Base-by-base conservation (phyloP, 208 protist species). In the Spongospora subterranea region DNA sequence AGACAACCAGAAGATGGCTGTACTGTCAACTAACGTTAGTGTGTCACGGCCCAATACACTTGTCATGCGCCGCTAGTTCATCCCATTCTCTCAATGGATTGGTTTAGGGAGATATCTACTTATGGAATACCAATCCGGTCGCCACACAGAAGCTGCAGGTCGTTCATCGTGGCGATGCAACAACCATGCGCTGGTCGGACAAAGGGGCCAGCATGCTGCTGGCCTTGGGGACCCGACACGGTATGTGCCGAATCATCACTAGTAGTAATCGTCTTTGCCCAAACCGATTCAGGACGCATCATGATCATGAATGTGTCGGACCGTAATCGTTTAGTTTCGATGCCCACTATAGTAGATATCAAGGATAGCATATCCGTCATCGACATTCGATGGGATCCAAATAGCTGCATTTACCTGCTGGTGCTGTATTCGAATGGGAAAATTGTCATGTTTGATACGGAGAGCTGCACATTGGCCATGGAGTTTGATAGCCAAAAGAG, bases 401-500 rank as follows among this genome's bases (percentile, higher is more conserved):
- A n/a, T 45, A 82, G 71, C 71, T 39, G 35, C 35, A 35, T n/a
- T n/a, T 82, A 82, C n/a, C 71, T 82, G n/a, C 71, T 82, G 17
- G 71, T 82, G 71, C 71, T 82, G 71, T 82, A 45, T 82, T 35
- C 35, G 13, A 35, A 82, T n/a, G 71, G 35, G 13, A 6, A 35
- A 6, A 6, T 82, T 6, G 40, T 35, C 71, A 6, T 82, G 71
- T 35, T 45, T n/a, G 71, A 82, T 43, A 43, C 40, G n/a, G 71
- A 82, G 35, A 45, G 17, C 17, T 6, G 17, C 17, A 82, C 6
- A 13, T 6, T 82, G 17, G 71, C 40, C 71, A 82, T 82, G 71
- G 71, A 82, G 71, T 82, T 82, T n/a, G 71, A 82, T n/a, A 6
- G 17, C 35, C 71, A 82, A n/a, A 82, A 82, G n/a, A 6, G 71